phyloP scores from a whole-genome alignment of 768 basidiomycete species.

The Pleurotus giganteus region DNA sequence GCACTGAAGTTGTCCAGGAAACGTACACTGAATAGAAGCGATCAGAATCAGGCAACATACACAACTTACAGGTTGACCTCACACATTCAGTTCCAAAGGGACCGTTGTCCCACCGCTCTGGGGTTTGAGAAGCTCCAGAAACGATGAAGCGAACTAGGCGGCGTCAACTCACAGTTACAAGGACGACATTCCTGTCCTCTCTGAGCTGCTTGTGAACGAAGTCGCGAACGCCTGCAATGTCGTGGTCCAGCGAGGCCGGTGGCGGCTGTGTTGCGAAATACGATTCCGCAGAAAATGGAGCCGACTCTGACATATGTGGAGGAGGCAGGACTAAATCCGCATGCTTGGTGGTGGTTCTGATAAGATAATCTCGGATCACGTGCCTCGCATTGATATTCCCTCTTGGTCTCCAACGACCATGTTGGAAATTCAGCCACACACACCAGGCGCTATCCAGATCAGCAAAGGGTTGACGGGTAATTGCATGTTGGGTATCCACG shows the following conservation, averaged over 20 bases:
- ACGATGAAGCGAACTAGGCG: neutral
- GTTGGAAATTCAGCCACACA: neutral
- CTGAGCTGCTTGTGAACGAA: constrained; percentile 72
- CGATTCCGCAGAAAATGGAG: constrained; percentile 77
- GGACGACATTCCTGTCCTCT: constrained; percentile 73
- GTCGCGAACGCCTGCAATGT: constrained; percentile 57
- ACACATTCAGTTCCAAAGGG: constrained; percentile 98
- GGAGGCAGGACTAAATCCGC: neutral
- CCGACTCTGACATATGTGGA: constrained; percentile 25
- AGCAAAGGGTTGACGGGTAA: neutral
- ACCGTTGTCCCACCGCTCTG: constrained; percentile 99
- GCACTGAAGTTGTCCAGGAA: constrained; percentile 99
- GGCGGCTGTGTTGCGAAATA: constrained; percentile 90
- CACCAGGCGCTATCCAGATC: neutral
- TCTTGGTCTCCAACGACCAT: neutral
- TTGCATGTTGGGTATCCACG: neutral
- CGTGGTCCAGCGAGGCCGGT: constrained; percentile 69
- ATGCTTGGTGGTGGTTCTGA: neutral
- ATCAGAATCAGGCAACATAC: constrained; percentile 19
- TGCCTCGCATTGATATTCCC: neutral
- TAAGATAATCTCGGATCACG: constrained; percentile 9
- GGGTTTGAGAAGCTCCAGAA: constrained; percentile 13
- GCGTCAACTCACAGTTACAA: constrained; percentile 78
- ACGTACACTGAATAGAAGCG: constrained; percentile 69
- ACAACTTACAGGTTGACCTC: constrained; percentile 36